Evolutionary conservation across 495 filamentous ascomycete genomes (phyloP).

Genomic region (Bryoglossum gracile): DNA sequence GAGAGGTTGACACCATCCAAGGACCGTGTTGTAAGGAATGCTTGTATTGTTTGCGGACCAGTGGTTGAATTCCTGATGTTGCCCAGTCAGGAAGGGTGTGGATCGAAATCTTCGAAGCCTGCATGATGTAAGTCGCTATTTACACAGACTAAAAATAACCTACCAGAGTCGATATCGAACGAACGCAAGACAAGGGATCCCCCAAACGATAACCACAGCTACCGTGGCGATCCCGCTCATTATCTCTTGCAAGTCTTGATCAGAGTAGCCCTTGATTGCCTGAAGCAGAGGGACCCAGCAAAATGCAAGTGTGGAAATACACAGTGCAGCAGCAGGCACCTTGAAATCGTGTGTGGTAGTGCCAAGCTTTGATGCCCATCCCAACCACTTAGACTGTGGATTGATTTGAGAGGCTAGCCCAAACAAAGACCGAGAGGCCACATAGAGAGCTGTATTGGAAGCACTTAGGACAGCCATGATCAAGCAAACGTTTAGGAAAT

Average conservation of each 20-base stretch:
- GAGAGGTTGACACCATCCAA: constrained; percentile 3
- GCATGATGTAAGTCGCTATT: neutral
- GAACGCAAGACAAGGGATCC: constrained; percentile 38
- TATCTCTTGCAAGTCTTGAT: neutral
- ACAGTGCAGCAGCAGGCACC: no score
- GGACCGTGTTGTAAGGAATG: no score
- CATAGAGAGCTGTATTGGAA: constrained; percentile 39
- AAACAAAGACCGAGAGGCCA: constrained; percentile 40
- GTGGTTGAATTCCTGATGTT: neutral
- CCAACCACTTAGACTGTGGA: constrained; percentile 35
- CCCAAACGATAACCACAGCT: constrained; percentile 35
- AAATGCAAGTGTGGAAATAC: constrained; percentile 31
- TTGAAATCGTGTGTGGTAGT: no score
- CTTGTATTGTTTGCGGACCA: constrained; percentile 3
- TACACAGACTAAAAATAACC: neutral
- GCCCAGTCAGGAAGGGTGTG: no score
- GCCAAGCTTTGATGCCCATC: no score
- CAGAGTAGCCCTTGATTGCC: constrained; percentile 10
- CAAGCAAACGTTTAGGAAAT: constrained; percentile 34
- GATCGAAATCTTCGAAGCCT: no score
- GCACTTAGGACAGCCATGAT: constrained; percentile 36
- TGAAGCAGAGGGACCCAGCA: constrained; percentile 41
- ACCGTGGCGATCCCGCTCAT: neutral
- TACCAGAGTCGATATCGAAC: constrained; percentile 30
- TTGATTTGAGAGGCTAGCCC: constrained; percentile 29